Conservation (phyloP, 441 rosid genomes). For the Iberis amara region DNA sequence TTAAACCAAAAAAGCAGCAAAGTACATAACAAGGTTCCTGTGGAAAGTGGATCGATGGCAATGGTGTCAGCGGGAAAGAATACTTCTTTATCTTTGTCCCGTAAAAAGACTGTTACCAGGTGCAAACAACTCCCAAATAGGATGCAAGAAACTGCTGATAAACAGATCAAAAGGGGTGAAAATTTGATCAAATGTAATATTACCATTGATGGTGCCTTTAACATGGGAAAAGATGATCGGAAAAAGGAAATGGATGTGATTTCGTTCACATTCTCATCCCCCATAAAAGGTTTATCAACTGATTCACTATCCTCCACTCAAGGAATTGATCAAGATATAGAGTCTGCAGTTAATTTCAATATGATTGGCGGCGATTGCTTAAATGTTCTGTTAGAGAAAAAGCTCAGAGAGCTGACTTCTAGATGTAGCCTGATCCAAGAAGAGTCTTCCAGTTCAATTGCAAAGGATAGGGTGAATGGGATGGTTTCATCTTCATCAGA, state of each 20-base stretch:
- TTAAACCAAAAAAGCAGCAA: conserved; percentile 38
- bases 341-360: conserved; percentile 35
- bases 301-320: conserved; percentile 33
- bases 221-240: conserved; percentile 31
- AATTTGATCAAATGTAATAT: conserved; percentile 42
- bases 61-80: conserved; percentile 33
- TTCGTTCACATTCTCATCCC: conserved; percentile 88
- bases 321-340: conserved; percentile 28
- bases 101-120: conserved; percentile 37
- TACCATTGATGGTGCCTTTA: conserved; percentile 39
- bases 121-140: conserved; percentile 40
- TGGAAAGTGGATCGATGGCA: conserved; percentile 34
- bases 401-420: conserved; percentile 65
- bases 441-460: conserved; percentile 36
- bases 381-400: conserved; percentile 68
- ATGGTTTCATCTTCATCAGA: conserved; percentile 30
- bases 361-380: conserved; percentile 49
- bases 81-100: conserved; percentile 32
- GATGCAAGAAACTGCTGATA: conserved; percentile 35
- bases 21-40: conserved; percentile 36
- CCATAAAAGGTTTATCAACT: conserved; percentile 43
- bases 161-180: conserved; percentile 34
- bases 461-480: conserved; percentile 28
- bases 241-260: conserved; percentile 68
- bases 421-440: conserved; percentile 43